Evolutionary conservation across 805 yeast species (phyloP), one percentile per base, ranked within the genome.

Genomic region (Grigorovia transvaalensis): DNA sequence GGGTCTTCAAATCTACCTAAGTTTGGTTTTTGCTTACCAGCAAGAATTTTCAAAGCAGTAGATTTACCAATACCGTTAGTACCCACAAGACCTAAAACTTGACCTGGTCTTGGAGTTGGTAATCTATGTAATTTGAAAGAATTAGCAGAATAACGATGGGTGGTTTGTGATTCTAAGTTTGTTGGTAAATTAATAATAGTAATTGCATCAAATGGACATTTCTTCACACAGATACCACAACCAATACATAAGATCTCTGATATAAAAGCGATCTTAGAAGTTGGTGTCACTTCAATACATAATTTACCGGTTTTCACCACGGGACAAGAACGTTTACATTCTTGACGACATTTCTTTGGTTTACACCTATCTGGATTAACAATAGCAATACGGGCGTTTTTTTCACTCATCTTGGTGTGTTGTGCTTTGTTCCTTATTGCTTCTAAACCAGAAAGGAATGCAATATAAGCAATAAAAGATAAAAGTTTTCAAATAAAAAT

Each of bases 11-110:
- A 93, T 62, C 84, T 79, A 52, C 99, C 99, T 69, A 93, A 75
- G 67, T 93, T 93, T 60, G 99, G 99, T 71, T 89, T 93, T 71
- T 90, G 95, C 71, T 91, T 93, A 66, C 98, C 99, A 17, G 97
- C 95, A 60, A 93, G 79, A 65, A 93, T 90, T 74, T 93, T 93
- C 67, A 93, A 78, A 9, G 99, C 99, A 18, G 99, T 93, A 12
- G 96, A 86, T 69, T 93, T 93, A 64, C 99, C 99, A 66, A 93
- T 93, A 89, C 99, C 99, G 76, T 93, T 93, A 55, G 97, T 88
- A 64, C 99, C 99, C 49, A 93, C 99, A 59, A 93, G 79, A 60
- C 99, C 99, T 58, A 93, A 77, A 33, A 93, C 99, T 74, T 93
- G 99, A 55, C 98, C 98, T 2, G 99, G 98, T 73, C 99, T 86